Percentiles rank a stretch among this genome's conserved stretches.
Evolutionary conservation across 306 rosid genomes (phyloP).

Genomic region (Quercus mongolica): DNA sequence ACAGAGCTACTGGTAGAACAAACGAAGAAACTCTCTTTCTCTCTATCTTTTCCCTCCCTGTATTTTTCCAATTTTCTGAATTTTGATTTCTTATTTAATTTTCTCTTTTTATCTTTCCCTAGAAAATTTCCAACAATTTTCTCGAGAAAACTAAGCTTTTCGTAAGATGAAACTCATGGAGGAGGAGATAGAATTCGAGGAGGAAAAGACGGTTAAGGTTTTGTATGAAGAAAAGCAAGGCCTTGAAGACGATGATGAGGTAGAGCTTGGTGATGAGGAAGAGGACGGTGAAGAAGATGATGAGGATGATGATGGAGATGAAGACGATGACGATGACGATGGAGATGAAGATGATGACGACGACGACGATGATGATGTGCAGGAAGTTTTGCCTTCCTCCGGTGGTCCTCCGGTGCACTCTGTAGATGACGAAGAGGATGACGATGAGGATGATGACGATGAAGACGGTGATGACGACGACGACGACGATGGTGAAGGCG

Average conservation of each 20-base stretch:
- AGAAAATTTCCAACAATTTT: background rate
- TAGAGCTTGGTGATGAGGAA: constrained; percentile 40
- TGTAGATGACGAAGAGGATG: constrained; percentile 41
- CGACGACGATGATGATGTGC: constrained; percentile 39
- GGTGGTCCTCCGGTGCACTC: constrained; percentile 41
- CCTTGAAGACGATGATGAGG: constrained; percentile 19
- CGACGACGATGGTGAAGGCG: constrained; percentile 30
- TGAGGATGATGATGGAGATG: constrained; percentile 43
- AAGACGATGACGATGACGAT: constrained; percentile 17
- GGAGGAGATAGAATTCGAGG: constrained; percentile 44
- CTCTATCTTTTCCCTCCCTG: constrained; percentile 28
- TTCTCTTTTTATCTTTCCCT: constrained; percentile 10
- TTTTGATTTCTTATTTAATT: background rate
- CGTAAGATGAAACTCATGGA: constrained; percentile 55
- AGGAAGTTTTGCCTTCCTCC: constrained; percentile 42
- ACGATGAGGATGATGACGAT: constrained; percentile 33
- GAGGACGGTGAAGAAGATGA: constrained; percentile 40
- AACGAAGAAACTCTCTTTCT: constrained; percentile 47
- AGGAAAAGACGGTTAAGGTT: constrained; percentile 39
- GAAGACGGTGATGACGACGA: constrained; percentile 30
- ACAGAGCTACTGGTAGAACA: constrained; percentile 72
- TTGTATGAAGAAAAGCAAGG: constrained; percentile 7
- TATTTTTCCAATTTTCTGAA: constrained; percentile 17
- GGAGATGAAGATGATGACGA: constrained; percentile 28
- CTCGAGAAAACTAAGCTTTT: background rate